These are phyloP conservation scores for Zasmidium angulare DNA, from an alignment of 2,329 filamentous ascomycete species.

Conservation along the genomic window DNA sequence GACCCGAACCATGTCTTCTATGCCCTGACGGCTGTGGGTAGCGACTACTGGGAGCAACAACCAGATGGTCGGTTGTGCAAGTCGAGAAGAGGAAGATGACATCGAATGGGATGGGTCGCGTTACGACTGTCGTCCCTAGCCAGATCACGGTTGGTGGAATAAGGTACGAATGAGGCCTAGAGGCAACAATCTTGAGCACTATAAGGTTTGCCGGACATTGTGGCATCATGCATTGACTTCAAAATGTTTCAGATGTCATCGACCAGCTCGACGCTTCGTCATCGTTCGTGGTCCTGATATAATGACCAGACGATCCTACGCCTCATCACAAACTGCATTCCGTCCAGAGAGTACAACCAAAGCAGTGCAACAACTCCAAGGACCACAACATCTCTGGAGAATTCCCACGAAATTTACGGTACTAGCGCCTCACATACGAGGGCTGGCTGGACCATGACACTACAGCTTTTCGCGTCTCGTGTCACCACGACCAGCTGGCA, in stretches of 20 bases:
- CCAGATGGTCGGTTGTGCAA: conserved; percentile 24
- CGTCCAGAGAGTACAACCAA: no score
- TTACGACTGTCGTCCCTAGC: no score
- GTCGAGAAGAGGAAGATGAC: neutral
- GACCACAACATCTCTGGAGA: no score
- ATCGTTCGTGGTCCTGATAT: no score
- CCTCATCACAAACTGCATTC: no score
- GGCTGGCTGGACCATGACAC: neutral
- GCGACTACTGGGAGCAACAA: conserved; percentile 35
- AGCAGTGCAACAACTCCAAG: no score
- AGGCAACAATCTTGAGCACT: neutral
- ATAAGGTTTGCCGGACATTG: neutral
- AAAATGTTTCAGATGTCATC: no score
- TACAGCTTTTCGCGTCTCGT: neutral
- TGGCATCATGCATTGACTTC: neutral
- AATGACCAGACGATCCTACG: no score
- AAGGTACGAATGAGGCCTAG: neutral
- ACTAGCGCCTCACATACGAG: no score
- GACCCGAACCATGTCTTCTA: conserved; percentile 45
- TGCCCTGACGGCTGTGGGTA: conserved; percentile 40
- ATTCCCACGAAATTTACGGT: no score
- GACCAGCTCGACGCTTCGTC: no score
- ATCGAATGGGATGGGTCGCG: no score
- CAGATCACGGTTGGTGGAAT: neutral
- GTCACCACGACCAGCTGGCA: neutral